phyloP scores from a whole-genome alignment of 768 basidiomycete genomes.

The Lactarius hatsudake region DNA sequence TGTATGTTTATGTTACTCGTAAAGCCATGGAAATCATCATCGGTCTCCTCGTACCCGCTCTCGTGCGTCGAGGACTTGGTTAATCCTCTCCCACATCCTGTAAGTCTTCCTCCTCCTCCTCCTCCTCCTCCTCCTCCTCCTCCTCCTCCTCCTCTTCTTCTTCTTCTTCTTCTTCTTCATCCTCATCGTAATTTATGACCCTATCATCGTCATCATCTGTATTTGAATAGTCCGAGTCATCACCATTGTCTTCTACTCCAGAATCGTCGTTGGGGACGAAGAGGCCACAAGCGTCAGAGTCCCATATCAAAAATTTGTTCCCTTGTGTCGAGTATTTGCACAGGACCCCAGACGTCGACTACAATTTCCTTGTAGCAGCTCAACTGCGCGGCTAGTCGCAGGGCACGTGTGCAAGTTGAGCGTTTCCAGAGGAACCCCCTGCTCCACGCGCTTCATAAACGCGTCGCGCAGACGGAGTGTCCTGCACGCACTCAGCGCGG shows the following conservation, averaged over 20 bases:
- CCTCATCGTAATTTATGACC: no score
- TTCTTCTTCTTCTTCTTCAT: not conserved
- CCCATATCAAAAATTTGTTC: not conserved
- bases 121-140: no score
- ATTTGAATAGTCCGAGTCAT: not conserved
- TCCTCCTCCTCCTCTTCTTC: no score
- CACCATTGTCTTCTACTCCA: not conserved
- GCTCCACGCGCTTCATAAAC: no score
- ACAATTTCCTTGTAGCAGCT: not conserved
- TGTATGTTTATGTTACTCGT: no score
- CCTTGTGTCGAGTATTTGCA: not conserved
- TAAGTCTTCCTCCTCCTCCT: no score
- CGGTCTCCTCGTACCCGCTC: not conserved
- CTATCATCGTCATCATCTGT: not conserved
- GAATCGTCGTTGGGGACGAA: not conserved
- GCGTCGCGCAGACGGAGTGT: not conserved
- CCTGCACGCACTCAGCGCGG: not conserved
- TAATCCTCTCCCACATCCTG: not conserved
- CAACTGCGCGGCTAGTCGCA: not conserved
- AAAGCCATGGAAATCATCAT: not conserved
- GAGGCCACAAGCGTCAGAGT: not conserved
- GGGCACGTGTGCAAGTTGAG: not conserved
- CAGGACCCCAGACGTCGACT: not conserved
- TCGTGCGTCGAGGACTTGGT: not conserved
- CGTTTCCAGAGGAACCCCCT: not conserved